Percentiles rank a stretch among this genome's conserved stretches.
phyloP scores from a whole-genome alignment of 2,329 filamentous ascomycete genomes.

The Fusarium sp. region DNA sequence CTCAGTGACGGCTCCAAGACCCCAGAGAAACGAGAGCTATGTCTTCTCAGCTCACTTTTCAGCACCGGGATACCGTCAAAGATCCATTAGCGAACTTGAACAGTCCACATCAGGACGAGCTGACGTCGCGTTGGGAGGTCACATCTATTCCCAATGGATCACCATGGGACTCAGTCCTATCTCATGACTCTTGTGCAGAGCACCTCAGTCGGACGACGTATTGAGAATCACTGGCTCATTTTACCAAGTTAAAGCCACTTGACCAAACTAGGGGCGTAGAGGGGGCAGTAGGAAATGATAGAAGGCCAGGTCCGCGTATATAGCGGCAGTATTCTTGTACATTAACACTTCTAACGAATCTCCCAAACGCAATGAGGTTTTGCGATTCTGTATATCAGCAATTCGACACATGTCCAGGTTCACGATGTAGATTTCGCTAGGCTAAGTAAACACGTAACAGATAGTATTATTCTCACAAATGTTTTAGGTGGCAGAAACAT shows the following conservation, averaged over 20 bases:
- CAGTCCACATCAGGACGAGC: conserved; percentile 33
- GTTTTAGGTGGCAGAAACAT: not conserved
- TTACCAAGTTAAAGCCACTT: not conserved
- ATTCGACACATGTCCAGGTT: no score
- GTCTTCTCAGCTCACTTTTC: not conserved
- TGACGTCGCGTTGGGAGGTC: conserved; percentile 38
- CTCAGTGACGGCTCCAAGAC: conserved; percentile 37
- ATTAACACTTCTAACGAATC: not conserved
- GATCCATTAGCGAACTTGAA: conserved; percentile 3
- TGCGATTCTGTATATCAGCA: no score
- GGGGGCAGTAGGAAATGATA: not conserved
- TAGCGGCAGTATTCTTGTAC: not conserved
- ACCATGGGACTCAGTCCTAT: not conserved
- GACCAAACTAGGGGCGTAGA: not conserved
- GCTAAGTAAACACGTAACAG: no score
- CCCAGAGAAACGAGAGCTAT: not conserved
- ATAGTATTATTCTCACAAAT: no score
- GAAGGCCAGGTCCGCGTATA: not conserved
- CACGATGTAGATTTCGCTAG: no score
- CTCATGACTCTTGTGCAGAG: conserved; percentile 41
- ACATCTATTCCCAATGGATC: not conserved
- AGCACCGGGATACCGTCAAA: not conserved
- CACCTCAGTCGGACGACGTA: conserved; percentile 47
- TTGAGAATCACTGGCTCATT: conserved; percentile 18
- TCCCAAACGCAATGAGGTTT: not conserved